These are phyloP conservation scores for Beauveria sp. DNA, from an alignment of 2,329 filamentous ascomycete species.

Conservation along the genomic window DNA sequence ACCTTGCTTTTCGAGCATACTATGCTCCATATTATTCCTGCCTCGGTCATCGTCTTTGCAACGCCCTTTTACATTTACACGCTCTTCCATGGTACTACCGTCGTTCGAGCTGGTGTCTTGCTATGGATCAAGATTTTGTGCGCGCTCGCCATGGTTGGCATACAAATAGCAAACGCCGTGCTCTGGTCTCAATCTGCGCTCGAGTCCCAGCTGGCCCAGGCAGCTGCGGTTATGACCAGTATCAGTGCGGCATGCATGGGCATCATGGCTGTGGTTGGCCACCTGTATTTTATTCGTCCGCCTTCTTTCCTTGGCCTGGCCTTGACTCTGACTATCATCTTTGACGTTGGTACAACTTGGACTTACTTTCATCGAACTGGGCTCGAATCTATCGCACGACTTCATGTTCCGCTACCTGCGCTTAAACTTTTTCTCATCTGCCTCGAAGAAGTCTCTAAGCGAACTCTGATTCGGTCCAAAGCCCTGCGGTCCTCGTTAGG, in stretches of 20 bases:
- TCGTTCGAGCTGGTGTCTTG: constrained; percentile 5
- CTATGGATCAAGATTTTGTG: constrained; percentile 18
- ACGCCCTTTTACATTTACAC: constrained; percentile 3
- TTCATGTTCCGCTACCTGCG: constrained; percentile 20
- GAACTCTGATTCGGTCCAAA: neutral
- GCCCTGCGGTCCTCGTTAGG: constrained; percentile 5
- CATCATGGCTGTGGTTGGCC: constrained; percentile 25
- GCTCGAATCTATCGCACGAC: constrained; percentile 17
- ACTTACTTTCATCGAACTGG: constrained; percentile 25
- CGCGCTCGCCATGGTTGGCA: fast-evolving
- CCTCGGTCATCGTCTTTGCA: constrained; percentile 10
- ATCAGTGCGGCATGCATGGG: constrained; percentile 21
- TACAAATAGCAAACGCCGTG: constrained; percentile 20
- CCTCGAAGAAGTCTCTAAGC: constrained; percentile 26
- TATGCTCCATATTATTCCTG: neutral
- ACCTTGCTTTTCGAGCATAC: constrained; percentile 4
- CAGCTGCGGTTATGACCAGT: constrained; percentile 21
- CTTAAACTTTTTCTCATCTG: constrained; percentile 23
- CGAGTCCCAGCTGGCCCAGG: neutral
- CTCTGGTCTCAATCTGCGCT: neutral
- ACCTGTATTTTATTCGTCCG: constrained; percentile 24
- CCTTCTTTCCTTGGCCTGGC: constrained; percentile 25
- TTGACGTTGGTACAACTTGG: constrained; percentile 25
- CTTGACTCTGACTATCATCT: constrained; percentile 24
- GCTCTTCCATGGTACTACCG: neutral